A percentile compares a stretch with the other conserved stretches of the same genome.
phyloP scores from a whole-genome alignment of 2,329 filamentous ascomycete genomes.

The Ophiognomonia clavigignenti-juglandacearum region DNA sequence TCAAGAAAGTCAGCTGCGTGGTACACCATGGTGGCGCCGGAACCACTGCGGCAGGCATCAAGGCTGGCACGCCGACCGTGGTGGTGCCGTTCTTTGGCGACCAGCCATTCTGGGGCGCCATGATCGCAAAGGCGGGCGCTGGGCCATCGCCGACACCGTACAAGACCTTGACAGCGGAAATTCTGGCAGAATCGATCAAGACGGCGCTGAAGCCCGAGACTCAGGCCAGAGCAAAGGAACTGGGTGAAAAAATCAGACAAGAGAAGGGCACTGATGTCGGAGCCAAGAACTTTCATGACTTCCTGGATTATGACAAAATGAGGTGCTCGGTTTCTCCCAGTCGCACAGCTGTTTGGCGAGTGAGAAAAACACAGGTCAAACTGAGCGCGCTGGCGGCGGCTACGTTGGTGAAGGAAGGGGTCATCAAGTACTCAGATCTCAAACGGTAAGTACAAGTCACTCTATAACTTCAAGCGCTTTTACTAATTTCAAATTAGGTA shows the following conservation, averaged over 20 bases:
- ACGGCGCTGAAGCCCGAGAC: slow-evolving; percentile 58
- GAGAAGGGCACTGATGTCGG: slow-evolving; percentile 57
- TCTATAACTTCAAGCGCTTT: too few relatives aligned
- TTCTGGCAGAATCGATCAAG: slow-evolving; percentile 59
- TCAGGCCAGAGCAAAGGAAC: slow-evolving; percentile 46
- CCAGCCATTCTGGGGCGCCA: slow-evolving; percentile 78
- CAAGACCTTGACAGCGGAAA: slow-evolving; percentile 61
- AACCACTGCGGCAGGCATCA: slow-evolving; percentile 82
- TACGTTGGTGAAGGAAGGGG: slow-evolving; percentile 58
- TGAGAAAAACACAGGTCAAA: slow-evolving; percentile 61
- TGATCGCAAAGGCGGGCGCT: slow-evolving; percentile 67
- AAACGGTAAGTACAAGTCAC: slow-evolving; percentile 54
- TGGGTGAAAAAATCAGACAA: slow-evolving; percentile 61
- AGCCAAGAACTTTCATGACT: slow-evolving; percentile 65
- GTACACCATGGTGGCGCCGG: slow-evolving; percentile 87
- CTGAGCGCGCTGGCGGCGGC: slow-evolving; percentile 71
- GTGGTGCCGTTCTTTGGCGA: slow-evolving; percentile 86
- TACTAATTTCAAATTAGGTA: slow-evolving; percentile 35
- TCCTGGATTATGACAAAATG: slow-evolving; percentile 61
- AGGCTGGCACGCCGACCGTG: slow-evolving; percentile 72
- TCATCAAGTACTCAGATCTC: slow-evolving; percentile 64
- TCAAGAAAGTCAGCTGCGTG: slow-evolving; percentile 73
- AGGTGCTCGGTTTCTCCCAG: slow-evolving; percentile 66
- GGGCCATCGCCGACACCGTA: slow-evolving; percentile 67
- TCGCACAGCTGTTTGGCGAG: slow-evolving; percentile 68